Conservation (phyloP, 306 rosid genomes). For the Vachellia pachyceras region DNA sequence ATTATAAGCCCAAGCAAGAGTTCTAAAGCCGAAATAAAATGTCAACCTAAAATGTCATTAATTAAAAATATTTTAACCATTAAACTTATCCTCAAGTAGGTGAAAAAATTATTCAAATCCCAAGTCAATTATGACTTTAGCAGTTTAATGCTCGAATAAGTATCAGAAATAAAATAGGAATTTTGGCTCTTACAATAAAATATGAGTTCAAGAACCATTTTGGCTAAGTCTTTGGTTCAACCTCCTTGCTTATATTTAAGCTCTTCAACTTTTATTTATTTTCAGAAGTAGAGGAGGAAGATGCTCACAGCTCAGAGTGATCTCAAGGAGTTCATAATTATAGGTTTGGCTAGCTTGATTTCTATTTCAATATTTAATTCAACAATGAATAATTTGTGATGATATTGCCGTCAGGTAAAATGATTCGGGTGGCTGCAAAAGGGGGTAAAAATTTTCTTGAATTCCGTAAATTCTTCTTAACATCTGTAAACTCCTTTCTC, state of each 20-base stretch:
- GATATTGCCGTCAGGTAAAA: background rate
- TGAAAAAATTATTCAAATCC: background rate
- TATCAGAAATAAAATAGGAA: background rate
- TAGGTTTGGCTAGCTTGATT: background rate
- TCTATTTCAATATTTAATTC: background rate
- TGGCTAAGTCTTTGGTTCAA: background rate
- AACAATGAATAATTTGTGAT: background rate
- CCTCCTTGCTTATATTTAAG: background rate
- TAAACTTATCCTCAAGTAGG: background rate
- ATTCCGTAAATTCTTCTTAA: no score
- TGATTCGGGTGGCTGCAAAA: background rate
- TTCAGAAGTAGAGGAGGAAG: background rate
- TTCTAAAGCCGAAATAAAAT: background rate
- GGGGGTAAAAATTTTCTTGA: no score
- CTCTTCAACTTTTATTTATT: background rate
- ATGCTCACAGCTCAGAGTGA: background rate
- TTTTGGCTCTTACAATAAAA: constrained; percentile 1
- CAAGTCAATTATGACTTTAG: constrained; percentile 14
- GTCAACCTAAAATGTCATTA: no score
- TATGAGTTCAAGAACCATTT: background rate
- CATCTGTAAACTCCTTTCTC: no score
- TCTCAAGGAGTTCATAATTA: background rate
- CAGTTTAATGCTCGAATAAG: background rate
- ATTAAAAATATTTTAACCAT: background rate
- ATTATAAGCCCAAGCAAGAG: background rate